These are phyloP conservation scores for Lactarius deliciosus DNA, from an alignment of 768 basidiomycete genomes.

Conservation along the genomic window DNA sequence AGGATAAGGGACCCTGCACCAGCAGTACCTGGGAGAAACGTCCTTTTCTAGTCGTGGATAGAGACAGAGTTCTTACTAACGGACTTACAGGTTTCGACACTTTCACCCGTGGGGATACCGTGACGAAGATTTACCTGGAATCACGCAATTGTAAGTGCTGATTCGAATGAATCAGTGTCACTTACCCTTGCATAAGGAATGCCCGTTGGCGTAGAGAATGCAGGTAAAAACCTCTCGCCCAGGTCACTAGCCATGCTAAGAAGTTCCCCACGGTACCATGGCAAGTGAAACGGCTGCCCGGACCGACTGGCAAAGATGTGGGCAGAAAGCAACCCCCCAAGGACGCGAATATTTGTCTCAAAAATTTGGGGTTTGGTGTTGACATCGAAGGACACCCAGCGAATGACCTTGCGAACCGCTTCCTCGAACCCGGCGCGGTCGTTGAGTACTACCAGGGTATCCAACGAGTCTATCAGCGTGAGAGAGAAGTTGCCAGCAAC, in stretches of 20 bases:
- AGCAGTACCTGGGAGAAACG: conserved; percentile 63
- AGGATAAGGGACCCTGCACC: conserved; percentile 91
- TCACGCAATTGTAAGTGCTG: conserved; percentile 14
- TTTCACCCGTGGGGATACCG: conserved; percentile 75
- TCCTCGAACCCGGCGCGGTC: conserved; percentile 76
- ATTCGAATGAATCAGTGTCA: conserved; percentile 19
- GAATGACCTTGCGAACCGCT: conserved; percentile 80
- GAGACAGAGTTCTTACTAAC: conserved; percentile 2
- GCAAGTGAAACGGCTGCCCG: conserved; percentile 67
- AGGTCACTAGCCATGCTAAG: conserved; percentile 83
- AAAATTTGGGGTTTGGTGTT: conserved; percentile 98
- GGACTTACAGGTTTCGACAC: conserved; percentile 77
- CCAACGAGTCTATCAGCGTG: conserved; percentile 79
- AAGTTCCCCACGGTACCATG: conserved; percentile 84
- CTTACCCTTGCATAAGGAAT: conserved; percentile 86
- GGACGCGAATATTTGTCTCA: conserved; percentile 91
- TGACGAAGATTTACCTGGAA: conserved; percentile 77
- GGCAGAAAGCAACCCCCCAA: conserved; percentile 86
- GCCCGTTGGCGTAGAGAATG: conserved; percentile 89
- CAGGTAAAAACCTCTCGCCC: conserved; percentile 81
- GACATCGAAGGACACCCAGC: conserved; percentile 86
- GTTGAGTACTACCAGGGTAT: conserved; percentile 85
- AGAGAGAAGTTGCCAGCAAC: conserved; percentile 93
- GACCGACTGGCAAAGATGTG: conserved; percentile 75
- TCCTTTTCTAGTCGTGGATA: conserved; percentile 1